Evolutionary conservation across 108 stramenopile species (phyloP), one percentile per base, ranked within the genome.

Genomic region (Fistulifera pelliculosa): DNA sequence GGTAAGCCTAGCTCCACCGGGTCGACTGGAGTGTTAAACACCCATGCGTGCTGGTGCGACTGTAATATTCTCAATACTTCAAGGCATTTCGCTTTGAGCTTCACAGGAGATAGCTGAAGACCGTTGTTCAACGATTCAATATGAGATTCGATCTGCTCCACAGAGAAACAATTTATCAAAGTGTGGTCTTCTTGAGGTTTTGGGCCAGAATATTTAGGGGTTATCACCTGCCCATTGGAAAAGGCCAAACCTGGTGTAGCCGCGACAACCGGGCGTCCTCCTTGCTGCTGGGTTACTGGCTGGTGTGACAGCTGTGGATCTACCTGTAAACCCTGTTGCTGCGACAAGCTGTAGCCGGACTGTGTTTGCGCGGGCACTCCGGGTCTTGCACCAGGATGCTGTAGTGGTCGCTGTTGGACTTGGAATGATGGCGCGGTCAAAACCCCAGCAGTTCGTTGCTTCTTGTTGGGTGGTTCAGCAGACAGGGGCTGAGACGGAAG

Each of bases 131-230:
- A 70, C 14, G 94, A 95, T 45, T 73, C 77, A 52, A 96, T 83
- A 61, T 98, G 96, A 25, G 81, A 79, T 68, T 96, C 83, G 49
- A 98, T 95, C 67, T 96, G 90, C 22, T 87, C 75, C 16, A 87
- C 65, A 11, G 93, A 87, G 66, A 98, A 96, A 58, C 93, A 93
- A 43, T 95, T 94, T 58, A 95, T 87, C 47, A 96, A 76, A 19
- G 93, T 93, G 50, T 92, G 88, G 71, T 94, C 94, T 55, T 96
- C 96, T 52, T 93, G 87, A 8, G 91, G 91, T 57, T 85, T 88
- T 21, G 91, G 87, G 25, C 91, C 86, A 16, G 80, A 72, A 38
- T 70, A 68, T n/a, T 77, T 69, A 14, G 70, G 77, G 19, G 62
- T 75, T 41, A 85, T 76, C 10, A 83, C 76, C 62, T 86, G 85